Conservation (phyloP, 108 stramenopile species). For the Skeletonema grethae region DNA sequence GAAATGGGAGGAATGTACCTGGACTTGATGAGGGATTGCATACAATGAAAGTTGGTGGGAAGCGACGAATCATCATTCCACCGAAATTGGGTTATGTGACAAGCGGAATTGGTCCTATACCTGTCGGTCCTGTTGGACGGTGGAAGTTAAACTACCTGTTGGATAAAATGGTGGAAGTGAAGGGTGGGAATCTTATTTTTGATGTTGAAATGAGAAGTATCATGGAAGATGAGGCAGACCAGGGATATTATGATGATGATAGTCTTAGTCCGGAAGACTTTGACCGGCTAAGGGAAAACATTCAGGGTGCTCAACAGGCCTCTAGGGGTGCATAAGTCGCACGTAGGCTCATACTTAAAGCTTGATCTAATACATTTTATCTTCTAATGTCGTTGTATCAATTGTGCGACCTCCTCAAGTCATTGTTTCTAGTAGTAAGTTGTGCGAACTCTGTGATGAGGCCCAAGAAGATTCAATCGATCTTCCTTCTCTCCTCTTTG, state of each 20-base stretch:
- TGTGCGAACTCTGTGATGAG: slow-evolving; percentile 78
- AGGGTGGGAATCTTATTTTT: slow-evolving; percentile 75
- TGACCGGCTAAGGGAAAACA: slow-evolving; percentile 49
- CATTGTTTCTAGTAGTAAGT: slow-evolving; percentile 67
- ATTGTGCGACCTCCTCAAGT: background rate
- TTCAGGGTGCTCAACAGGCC: slow-evolving; percentile 38
- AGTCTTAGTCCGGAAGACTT: slow-evolving; percentile 66
- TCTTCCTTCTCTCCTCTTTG: slow-evolving; percentile 80
- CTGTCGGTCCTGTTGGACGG: slow-evolving; percentile 67
- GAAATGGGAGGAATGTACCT: slow-evolving; percentile 79
- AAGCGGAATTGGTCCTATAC: slow-evolving; percentile 74
- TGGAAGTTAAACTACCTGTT: slow-evolving; percentile 63
- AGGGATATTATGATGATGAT: slow-evolving; percentile 86
- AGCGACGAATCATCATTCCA: slow-evolving; percentile 77
- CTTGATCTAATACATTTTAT: no score
- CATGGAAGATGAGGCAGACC: slow-evolving; percentile 86
- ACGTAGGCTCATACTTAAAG: no score
- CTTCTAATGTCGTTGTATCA: no score
- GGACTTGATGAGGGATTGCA: slow-evolving; percentile 88
- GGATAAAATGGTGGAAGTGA: slow-evolving; percentile 70
- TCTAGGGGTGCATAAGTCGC: slow-evolving; percentile 6
- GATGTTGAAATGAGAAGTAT: slow-evolving; percentile 67
- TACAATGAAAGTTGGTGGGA: slow-evolving; percentile 79
- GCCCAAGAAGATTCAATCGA: slow-evolving; percentile 54
- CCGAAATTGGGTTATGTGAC: slow-evolving; percentile 82